phyloP scores from a whole-genome alignment of 1,139 yeast species.

The Nakaseomyces glabratus region DNA sequence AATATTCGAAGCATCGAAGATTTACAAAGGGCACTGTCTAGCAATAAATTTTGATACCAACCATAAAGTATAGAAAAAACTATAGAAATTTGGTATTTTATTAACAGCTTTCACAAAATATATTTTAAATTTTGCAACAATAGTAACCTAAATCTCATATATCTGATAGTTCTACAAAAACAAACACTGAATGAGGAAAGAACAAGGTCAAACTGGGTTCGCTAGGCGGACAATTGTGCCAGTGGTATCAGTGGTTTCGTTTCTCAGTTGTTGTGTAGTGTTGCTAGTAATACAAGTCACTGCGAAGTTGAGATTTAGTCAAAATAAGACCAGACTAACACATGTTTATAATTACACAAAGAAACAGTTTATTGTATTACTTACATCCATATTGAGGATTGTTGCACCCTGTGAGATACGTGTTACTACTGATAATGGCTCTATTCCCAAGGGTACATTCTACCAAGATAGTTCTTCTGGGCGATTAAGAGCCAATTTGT shows the following conservation, averaged over 20 bases:
- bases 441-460: constrained; percentile 24
- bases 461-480: constrained; percentile 16
- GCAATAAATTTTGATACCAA: too few species aligned
- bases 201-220: constrained; percentile 2
- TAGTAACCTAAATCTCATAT: too few species aligned
- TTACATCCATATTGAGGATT: constrained; percentile 25
- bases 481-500: constrained; percentile 20
- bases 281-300: constrained; percentile 18
- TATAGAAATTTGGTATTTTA: too few species aligned
- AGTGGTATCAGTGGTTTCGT: constrained; percentile 12
- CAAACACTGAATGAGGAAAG: constrained; percentile 4
- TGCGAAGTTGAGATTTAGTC: constrained; percentile 11
- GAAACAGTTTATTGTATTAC: constrained; percentile 24
- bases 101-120: too few species aligned
- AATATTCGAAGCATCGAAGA: too few species aligned
- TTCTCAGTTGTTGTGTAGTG: constrained; percentile 17
- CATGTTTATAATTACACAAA: constrained; percentile 23
- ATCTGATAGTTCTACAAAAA: too few species aligned
- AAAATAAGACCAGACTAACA: constrained; percentile 16
- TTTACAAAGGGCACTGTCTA: too few species aligned
- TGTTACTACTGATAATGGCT: constrained; percentile 25
- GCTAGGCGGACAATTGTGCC: constrained; percentile 10
- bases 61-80: too few species aligned
- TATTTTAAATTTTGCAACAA: too few species aligned
- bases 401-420: constrained; percentile 29